Percentiles rank a stretch among this genome's conserved stretches.
phyloP scores from a whole-genome alignment of 169 alveolate genomes.

The Blepharisma undulans region DNA sequence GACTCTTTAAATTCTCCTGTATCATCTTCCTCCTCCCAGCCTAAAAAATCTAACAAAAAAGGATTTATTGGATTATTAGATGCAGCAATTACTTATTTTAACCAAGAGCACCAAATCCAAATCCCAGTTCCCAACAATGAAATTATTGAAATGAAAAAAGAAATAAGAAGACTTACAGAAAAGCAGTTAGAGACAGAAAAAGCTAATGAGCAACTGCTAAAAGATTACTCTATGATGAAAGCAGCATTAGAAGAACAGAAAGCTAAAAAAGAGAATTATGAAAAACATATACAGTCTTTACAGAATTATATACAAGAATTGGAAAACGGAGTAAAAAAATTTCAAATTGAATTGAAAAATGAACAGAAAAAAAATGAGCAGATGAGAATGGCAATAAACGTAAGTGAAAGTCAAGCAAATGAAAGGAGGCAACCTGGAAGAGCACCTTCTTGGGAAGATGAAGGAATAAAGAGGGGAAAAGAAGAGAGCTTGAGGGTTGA shows the following conservation, averaged over 20 bases:
- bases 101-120: not conserved
- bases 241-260: not conserved
- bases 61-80: not conserved
- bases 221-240: not conserved
- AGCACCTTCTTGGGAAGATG: not conserved
- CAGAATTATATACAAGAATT: not conserved
- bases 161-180: not conserved
- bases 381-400: not conserved
- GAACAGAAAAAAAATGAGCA: not conserved
- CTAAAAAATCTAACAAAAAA: not conserved
- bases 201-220: not conserved
- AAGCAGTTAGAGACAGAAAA: not conserved
- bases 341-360: not conserved
- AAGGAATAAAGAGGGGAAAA: not conserved
- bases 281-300: not conserved
- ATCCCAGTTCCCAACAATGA: not conserved
- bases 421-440: not conserved
- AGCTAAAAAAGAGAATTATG: not conserved
- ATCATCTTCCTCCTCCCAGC: not conserved
- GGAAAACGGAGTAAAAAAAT: not conserved
- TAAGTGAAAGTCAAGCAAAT: not conserved
- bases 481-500: not conserved
- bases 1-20: slow-evolving; percentile 28
- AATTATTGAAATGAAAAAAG: not conserved
- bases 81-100: not conserved